Evolutionary conservation across 1,284 basidiomycete genomes (phyloP), one percentile per base, ranked within the genome.

Genomic region (Thecaphora thlaspeos): DNA sequence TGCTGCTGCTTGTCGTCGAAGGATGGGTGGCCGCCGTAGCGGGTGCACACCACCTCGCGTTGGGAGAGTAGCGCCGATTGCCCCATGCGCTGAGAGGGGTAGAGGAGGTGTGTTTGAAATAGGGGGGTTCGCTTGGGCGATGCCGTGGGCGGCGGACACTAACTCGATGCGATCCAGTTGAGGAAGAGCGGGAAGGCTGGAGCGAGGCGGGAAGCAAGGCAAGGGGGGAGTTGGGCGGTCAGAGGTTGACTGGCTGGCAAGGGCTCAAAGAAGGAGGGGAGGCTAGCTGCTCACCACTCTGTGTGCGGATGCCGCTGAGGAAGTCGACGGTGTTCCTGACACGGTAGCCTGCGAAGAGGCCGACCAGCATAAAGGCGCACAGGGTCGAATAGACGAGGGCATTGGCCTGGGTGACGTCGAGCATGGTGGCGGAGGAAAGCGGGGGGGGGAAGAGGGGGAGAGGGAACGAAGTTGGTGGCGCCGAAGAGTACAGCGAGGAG

Each of bases 111-210:
- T 28, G 26, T 5, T 28, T 28, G 26, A 28, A 28, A 11, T n/a
- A n/a, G 26, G 26, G 26, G 26, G 11, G 26, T 7, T 5, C 5
- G 26, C 11, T 28, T 5, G 26, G 26, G 7, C 26, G 26, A 28
- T 28, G 5, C 26, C 26, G 7, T 28, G 7, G 26, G 26, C 26
- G 26, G 26, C 26, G 26, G 26, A 28, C 11, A 77, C 75, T 70
- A 68, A 77, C 75, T 76, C 56, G 72, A 73, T 43, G 75, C 70
- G 60, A 77, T 70, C 75, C 75, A 77, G 51, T 77, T 77, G 46
- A 77, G 61, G 41, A 71, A 59, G 32, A 77, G 61, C 10, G 73
- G 75, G 36, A 74, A 65, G 40, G 68, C 74, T 73, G 56, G 21
- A 21, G n/a, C 19, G 17, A 22, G n/a, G 37, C 40, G 19, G 17